Conservation (phyloP, 2,329 filamentous ascomycete species). For the Aspergillus amoenus region DNA sequence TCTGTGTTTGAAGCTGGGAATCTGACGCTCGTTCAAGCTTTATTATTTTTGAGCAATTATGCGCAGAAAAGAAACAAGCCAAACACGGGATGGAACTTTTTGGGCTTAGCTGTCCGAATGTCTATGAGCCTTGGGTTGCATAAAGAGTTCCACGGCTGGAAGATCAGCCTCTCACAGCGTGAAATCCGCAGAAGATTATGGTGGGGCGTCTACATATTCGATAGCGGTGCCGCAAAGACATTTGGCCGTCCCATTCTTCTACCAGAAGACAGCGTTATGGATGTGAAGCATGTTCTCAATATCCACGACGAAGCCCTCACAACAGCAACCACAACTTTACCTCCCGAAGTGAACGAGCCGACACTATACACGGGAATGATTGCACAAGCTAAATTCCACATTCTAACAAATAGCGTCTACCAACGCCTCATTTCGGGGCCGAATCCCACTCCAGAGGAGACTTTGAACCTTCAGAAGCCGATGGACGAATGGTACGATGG, state of each 20-base stretch:
- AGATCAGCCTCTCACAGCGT: conserved; percentile 44
- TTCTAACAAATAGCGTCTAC: conserved; percentile 46
- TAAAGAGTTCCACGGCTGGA: conserved; percentile 50
- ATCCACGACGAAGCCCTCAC: conserved; percentile 45
- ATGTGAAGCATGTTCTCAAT: conserved; percentile 46
- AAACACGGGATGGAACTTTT: conserved; percentile 51
- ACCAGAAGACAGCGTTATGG: conserved; percentile 46
- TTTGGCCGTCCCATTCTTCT: conserved; percentile 50
- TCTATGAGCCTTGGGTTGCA: conserved; percentile 53
- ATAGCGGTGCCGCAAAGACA: conserved; percentile 52
- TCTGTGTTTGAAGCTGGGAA: conserved; percentile 51
- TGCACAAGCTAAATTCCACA: conserved; percentile 44
- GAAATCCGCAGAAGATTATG: conserved; percentile 44
- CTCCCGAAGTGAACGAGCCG: conserved; percentile 37
- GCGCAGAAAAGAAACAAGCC: conserved; percentile 53
- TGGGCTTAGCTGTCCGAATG: conserved; percentile 51
- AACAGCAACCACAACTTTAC: conserved; percentile 35
- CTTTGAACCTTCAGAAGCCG: conserved; percentile 40
- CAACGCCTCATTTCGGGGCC: conserved; percentile 46
- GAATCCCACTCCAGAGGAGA: conserved; percentile 42
- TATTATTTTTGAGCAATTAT: conserved; percentile 50
- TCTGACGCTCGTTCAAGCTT: conserved; percentile 48
- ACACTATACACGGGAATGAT: conserved; percentile 47
- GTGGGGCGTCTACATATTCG: conserved; percentile 48
- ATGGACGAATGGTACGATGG: conserved; percentile 45